Percentiles rank a stretch among this genome's conserved stretches.
phyloP scores from a whole-genome alignment of 371 early-diverging fungal genomes.

The Apophysomyces trapeziformis region DNA sequence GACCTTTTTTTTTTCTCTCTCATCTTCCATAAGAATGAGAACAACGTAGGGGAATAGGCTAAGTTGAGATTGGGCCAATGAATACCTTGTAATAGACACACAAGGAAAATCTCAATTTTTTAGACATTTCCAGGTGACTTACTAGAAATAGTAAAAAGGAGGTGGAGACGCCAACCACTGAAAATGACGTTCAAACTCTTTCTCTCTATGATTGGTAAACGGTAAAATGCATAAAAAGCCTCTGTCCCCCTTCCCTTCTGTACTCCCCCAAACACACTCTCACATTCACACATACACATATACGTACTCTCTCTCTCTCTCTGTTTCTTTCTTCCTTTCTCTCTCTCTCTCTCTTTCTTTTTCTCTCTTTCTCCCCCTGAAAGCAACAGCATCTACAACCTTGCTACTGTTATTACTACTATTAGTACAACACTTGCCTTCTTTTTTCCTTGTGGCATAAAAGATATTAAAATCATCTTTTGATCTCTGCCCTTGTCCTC shows the following conservation, averaged over 20 bases:
- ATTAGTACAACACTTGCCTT: background rate
- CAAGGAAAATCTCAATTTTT: background rate
- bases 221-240: constrained; percentile 3
- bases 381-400: background rate
- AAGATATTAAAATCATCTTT: background rate
- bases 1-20: background rate
- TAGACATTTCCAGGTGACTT: background rate
- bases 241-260: background rate
- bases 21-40: background rate
- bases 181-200: background rate
- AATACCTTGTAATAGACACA: background rate
- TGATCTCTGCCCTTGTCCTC: no score
- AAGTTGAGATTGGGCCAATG: no score
- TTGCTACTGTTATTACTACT: no score
- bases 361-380: background rate
- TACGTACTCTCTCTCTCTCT: no score
- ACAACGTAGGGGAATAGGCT: no score
- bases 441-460: background rate
- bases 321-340: no score
- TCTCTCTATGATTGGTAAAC: constrained; percentile 5
- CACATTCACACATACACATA: no score
- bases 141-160: background rate
- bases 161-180: background rate
- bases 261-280: no score
- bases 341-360: background rate